Conservation (phyloP, 2,329 filamentous ascomycete species). For the Ophiocordyceps sinensis region DNA sequence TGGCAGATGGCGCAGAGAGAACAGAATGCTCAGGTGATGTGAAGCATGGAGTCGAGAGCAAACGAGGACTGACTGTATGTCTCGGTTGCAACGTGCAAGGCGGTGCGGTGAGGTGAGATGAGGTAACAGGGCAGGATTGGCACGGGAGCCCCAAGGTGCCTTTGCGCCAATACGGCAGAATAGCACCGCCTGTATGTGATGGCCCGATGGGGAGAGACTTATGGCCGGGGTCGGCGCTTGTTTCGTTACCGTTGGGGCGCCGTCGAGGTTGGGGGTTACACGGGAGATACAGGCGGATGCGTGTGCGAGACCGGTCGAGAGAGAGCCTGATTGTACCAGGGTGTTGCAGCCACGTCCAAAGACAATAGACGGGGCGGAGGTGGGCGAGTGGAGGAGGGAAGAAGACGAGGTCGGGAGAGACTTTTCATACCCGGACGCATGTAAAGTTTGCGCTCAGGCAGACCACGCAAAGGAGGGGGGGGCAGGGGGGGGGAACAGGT, state of each 20-base stretch:
- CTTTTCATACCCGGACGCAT: too few relatives aligned
- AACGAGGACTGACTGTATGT: slow-evolving; percentile 10
- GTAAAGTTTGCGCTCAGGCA: too few relatives aligned
- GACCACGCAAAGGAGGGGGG: neutral
- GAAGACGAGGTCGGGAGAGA: neutral
- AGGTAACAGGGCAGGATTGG: slow-evolving; percentile 3
- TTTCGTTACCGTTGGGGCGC: slow-evolving; percentile 2
- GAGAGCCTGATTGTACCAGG: neutral
- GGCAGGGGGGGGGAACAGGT: neutral
- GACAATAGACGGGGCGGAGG: neutral
- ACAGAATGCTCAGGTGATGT: slow-evolving; percentile 6
- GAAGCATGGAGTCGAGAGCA: neutral
- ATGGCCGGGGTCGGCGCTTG: slow-evolving; percentile 5
- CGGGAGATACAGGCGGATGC: slow-evolving; percentile 1
- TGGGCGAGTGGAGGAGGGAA: neutral
- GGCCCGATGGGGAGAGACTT: slow-evolving; percentile 1
- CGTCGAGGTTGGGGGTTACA: slow-evolving; percentile 3
- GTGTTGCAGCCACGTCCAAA: neutral
- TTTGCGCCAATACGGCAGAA: slow-evolving; percentile 13
- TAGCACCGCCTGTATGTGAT: slow-evolving; percentile 5
- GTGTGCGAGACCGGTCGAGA: slow-evolving; percentile 1
- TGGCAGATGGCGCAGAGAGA: slow-evolving; percentile 4
- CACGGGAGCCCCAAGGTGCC: slow-evolving; percentile 8
- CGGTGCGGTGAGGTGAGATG: slow-evolving; percentile 4
- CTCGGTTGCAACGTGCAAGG: slow-evolving; percentile 12